These are phyloP conservation scores for Xylaria bambusicola DNA, from an alignment of 495 filamentous ascomycete species.

Conservation along the genomic window DNA sequence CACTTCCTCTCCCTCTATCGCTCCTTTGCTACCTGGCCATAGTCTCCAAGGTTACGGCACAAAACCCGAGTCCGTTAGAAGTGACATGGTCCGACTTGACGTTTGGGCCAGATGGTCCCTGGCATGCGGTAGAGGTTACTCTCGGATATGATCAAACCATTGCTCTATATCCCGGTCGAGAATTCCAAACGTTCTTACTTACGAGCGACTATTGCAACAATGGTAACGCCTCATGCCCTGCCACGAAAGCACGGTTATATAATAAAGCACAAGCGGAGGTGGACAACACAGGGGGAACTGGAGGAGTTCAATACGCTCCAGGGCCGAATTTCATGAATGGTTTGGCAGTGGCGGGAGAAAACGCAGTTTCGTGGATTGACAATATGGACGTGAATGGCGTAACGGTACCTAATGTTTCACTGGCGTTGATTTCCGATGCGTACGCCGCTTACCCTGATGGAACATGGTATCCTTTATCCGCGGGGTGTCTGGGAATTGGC, in stretches of 20 bases:
- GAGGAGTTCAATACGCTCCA: constrained; percentile 22
- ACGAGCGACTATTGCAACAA: constrained; percentile 35
- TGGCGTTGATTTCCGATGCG: constrained; percentile 24
- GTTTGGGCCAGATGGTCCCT: constrained; percentile 42
- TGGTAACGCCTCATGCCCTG: constrained; percentile 28
- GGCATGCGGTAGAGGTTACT: constrained; percentile 37
- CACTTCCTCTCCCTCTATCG: constrained; percentile 26
- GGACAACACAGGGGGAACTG: constrained; percentile 29
- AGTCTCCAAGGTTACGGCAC: constrained; percentile 18
- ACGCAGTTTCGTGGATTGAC: constrained; percentile 28
- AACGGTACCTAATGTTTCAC: constrained; percentile 26
- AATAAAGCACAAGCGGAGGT: constrained; percentile 29
- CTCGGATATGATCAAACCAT: constrained; percentile 34
- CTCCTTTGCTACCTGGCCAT: constrained; percentile 29
- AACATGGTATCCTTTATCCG: constrained; percentile 36
- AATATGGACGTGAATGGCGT: constrained; percentile 22
- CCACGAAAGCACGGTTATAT: constrained; percentile 29
- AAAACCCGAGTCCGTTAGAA: constrained; percentile 20
- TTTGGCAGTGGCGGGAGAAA: constrained; percentile 20
- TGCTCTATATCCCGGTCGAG: constrained; percentile 36
- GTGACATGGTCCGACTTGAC: constrained; percentile 30
- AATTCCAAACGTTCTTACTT: constrained; percentile 30
- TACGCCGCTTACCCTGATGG: constrained; percentile 35
- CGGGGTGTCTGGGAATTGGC: constrained; percentile 40
- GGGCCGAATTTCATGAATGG: constrained; percentile 28